Base-by-base conservation (phyloP, 768 basidiomycete genomes). In the Kwoniella newhampshirensis region DNA sequence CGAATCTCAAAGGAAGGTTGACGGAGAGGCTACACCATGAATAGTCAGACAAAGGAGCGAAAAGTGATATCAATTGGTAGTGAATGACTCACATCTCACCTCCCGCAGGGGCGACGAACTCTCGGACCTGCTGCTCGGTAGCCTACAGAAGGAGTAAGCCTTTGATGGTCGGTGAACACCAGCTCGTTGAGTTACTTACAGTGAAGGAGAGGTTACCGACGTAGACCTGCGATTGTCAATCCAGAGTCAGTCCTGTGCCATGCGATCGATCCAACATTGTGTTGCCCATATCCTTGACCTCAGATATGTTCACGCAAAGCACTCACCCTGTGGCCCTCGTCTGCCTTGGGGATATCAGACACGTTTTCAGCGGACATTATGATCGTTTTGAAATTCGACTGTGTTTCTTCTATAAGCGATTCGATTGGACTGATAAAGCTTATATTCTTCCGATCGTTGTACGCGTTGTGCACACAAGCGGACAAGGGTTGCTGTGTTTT, bases 201-300 rank as follows among this genome's bases (percentile, higher is more conserved):
- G 62, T 47, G 63, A 59, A 76, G 26, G 73, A 43, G 50, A 76
- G 66, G 62, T 76, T 76, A 35, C 73, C 75, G 51, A 76, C 57
- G 64, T 73, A 74, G 59, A 76, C 70, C 75, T 76, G 40, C 9
- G 11, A 7, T 0, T 8, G 4, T 35, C 12, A 21, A n/a, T n/a
- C n/a, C n/a, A n/a, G n/a, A n/a, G n/a, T 48, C 30, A 48, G 47
- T 30, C 36, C 36, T 9, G 0, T 2, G 6, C 1, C 11, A 25
- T 13, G 20, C 36, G 49, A 25, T 39, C 28, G 12, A 21, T 46
- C 23, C 15, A 26, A 20, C 28, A 27, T 13, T n/a, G n/a, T n/a
- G n/a, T n/a, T n/a, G n/a, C n/a, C n/a, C n/a, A n/a, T n/a, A n/a
- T n/a, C n/a, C n/a, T n/a, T n/a, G n/a, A n/a, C n/a, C n/a, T n/a